These are phyloP conservation scores for Cladophialophora yegresii DNA, from an alignment of 2,329 filamentous ascomycete species.

Conservation along the genomic window DNA sequence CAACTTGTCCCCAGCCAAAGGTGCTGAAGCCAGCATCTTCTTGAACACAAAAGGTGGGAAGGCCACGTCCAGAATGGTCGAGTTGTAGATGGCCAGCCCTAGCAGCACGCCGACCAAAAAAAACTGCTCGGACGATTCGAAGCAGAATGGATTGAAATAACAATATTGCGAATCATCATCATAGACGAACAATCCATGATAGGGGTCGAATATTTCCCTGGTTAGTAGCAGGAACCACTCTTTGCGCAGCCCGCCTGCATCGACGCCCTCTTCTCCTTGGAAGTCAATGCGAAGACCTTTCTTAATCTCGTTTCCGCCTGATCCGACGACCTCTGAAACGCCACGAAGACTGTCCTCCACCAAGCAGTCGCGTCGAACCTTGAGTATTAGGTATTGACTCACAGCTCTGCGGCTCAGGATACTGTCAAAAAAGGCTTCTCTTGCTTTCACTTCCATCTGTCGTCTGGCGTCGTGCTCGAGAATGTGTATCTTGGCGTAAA, in stretches of 20 bases:
- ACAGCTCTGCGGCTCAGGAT: conserved; percentile 74
- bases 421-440: conserved; percentile 88
- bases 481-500: conserved; percentile 89
- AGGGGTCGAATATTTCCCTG: conserved; percentile 85
- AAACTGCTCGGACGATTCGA: conserved; percentile 89
- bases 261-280: conserved; percentile 83
- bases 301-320: conserved; percentile 81
- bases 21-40: conserved; percentile 77
- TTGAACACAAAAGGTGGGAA: conserved; percentile 87
- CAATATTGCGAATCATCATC: conserved; percentile 88
- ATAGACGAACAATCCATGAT: conserved; percentile 89
- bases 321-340: conserved; percentile 81
- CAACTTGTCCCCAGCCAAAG: conserved; percentile 59
- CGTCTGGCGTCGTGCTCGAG: conserved; percentile 83
- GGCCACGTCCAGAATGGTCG: conserved; percentile 84
- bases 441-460: conserved; percentile 85
- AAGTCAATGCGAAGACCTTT: conserved; percentile 87
- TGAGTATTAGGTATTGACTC: conserved; percentile 75
- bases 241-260: conserved; percentile 85
- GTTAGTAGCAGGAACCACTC: conserved; percentile 92
- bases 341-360: conserved; percentile 65
- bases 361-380: conserved; percentile 73
- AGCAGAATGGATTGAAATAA: conserved; percentile 88
- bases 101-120: conserved; percentile 86
- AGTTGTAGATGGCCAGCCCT: conserved; percentile 91